A percentile compares a stretch with the other conserved stretches of the same genome.
Conservation (phyloP, 768 basidiomycete genomes). For the Collybiopsis luxurians region DNA sequence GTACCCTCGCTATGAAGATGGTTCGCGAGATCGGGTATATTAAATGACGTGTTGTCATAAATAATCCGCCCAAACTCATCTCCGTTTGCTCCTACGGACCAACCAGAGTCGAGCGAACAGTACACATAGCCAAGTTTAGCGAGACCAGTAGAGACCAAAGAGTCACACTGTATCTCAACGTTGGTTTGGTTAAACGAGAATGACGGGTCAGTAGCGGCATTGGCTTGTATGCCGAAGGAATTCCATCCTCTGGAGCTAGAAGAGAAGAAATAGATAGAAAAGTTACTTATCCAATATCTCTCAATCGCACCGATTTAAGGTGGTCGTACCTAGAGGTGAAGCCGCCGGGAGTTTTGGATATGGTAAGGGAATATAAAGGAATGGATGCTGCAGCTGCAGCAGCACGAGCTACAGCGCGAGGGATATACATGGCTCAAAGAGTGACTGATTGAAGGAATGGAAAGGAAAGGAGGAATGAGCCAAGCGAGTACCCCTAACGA, state of each 20-base stretch:
- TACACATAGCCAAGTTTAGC: not conserved
- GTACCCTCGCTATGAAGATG: conserved; percentile 9
- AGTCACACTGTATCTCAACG: conserved; percentile 6
- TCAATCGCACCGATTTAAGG: too few species aligned
- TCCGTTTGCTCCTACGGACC: conserved; percentile 11
- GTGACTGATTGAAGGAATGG: not conserved
- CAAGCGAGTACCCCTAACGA: too few species aligned
- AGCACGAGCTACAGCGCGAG: conserved; percentile 2
- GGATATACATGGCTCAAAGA: conserved; percentile 5
- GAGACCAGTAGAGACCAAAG: conserved; percentile 4
- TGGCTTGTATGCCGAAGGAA: conserved; percentile 10
- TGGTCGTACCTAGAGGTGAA: too few species aligned
- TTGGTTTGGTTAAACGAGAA: conserved; percentile 8
- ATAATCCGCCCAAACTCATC: conserved; percentile 12
- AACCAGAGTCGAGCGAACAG: conserved; percentile 10
- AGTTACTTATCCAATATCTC: too few species aligned
- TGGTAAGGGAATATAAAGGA: conserved; percentile 7
- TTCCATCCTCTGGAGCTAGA: conserved; percentile 13
- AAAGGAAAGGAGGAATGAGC: too few species aligned
- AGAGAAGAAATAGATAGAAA: too few species aligned
- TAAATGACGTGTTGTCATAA: conserved; percentile 3
- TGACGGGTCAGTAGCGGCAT: conserved; percentile 2
- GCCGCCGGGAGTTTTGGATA: conserved; percentile 5
- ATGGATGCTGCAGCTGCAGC: conserved; percentile 1
- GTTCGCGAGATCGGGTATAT: conserved; percentile 3